Base-by-base conservation (phyloP, 495 filamentous ascomycete genomes). In the Pyrenula massariospora region DNA sequence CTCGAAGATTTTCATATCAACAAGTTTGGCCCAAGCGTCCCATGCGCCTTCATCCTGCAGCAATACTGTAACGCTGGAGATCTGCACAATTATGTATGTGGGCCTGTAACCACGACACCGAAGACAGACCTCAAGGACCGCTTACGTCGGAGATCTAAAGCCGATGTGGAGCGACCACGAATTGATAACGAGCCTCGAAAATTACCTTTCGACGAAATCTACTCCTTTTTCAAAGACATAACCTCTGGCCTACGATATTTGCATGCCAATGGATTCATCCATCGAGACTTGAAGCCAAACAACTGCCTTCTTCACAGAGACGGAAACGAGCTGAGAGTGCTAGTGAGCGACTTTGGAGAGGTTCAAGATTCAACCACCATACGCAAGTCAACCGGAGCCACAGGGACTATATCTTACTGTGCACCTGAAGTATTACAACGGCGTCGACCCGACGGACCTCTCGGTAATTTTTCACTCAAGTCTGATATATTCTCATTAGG, bases 11-110 rank as follows among this genome's bases (percentile, higher is more conserved):
- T 87, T 53, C 82, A 89, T 62, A 78, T 91, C 21, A 91, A 79
- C 59, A 77, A 75, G 1, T 98, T 97, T 64, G 87, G 89, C 2
- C 93, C 94, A 0, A 93, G 84, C 62, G 90, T 97, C 0, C 89
- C 91, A 5, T 96, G 91, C 62, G 91, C 91, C 19, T 98, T 95
- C 64, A 98, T 98, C 50, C 80, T 98, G 2, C 93, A 98, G 63
- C 90, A 98, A 65, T 97, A 95, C 62, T 98, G 93, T 74, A 96
- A 97, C 66, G 77, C 82, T 10, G 93, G 93, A n/a, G 93, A 97
- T 67, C 76, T 98, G 3, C 84, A 94, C 54, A 78, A 86, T 50
- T 93, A 95, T 66, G 81, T 97, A 20, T 73, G 89, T 49, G 81
- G 84, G n/a, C 74, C 82, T n/a, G 65, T 72, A 2, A 77, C 82